phyloP scores from a whole-genome alignment of 2,329 filamentous ascomycete genomes.

The Hymenoscyphus scutula region DNA sequence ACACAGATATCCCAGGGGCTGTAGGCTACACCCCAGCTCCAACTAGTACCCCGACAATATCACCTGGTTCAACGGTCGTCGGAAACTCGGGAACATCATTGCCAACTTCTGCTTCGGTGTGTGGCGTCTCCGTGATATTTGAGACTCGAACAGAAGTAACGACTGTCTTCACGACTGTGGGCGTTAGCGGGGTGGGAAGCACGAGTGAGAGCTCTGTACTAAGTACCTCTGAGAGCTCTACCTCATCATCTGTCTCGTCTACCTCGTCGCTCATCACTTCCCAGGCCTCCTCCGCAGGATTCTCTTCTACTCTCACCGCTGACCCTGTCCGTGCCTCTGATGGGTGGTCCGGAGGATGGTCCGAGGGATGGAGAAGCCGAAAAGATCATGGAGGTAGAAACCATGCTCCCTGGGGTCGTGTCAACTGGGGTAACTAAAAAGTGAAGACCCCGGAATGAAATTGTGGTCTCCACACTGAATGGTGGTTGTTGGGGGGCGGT shows the following conservation, averaged over 20 bases:
- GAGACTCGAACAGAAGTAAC: background rate
- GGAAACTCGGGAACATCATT: background rate
- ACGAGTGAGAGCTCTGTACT: background rate
- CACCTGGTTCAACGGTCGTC: background rate
- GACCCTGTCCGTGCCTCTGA: too few relatives aligned
- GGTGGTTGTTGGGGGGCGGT: too few relatives aligned
- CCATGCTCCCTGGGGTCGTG: background rate
- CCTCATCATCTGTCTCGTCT: background rate
- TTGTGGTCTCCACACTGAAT: too few relatives aligned
- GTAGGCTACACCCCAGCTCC: slow-evolving; percentile 4
- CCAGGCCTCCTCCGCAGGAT: background rate
- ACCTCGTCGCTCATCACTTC: background rate
- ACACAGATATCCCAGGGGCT: background rate
- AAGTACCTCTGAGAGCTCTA: background rate
- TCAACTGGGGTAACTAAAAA: background rate
- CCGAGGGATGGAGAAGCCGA: background rate
- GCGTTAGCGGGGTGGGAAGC: background rate
- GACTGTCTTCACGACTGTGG: background rate
- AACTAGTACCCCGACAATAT: slow-evolving; percentile 3
- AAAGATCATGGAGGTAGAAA: background rate
- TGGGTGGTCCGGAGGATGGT: background rate
- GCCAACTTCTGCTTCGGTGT: background rate
- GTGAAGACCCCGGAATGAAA: background rate
- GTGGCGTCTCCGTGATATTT: background rate
- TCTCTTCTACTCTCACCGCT: too few relatives aligned